phyloP scores from a whole-genome alignment of 1,139 yeast genomes.

The Geotrichum reessii region DNA sequence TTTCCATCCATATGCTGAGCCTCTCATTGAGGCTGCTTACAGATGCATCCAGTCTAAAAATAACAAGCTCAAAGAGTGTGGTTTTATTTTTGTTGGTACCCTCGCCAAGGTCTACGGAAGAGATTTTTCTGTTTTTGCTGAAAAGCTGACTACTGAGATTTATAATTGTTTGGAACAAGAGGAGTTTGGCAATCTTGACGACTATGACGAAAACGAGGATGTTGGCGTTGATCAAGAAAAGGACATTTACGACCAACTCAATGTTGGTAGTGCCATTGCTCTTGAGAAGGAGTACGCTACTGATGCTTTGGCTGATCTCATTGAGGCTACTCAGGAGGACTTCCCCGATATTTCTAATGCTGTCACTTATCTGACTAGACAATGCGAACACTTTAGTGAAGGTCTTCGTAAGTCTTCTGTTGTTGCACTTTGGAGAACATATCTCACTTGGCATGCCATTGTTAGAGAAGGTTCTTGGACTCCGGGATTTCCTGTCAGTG shows the following conservation, averaged over 20 bases:
- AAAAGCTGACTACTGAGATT: slow-evolving; percentile 75
- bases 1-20: slow-evolving; percentile 79
- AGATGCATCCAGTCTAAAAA: slow-evolving; percentile 70
- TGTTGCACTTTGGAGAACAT: slow-evolving; percentile 75
- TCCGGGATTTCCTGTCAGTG: slow-evolving; percentile 59
- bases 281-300: slow-evolving; percentile 97
- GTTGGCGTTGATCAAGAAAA: slow-evolving; percentile 32
- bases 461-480: slow-evolving; percentile 48
- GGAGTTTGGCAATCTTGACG: slow-evolving; percentile 34
- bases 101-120: slow-evolving; percentile 92
- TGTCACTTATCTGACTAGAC: slow-evolving; percentile 58
- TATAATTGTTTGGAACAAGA: slow-evolving; percentile 77
- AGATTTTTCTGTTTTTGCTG: slow-evolving; percentile 83
- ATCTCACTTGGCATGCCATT: slow-evolving; percentile 58
- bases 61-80: slow-evolving; percentile 87
- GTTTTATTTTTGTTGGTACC: slow-evolving; percentile 89
- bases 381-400: slow-evolving; percentile 72
- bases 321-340: slow-evolving; percentile 74
- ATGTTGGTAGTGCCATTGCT: slow-evolving; percentile 90
- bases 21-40: slow-evolving; percentile 85
- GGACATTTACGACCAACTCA: slow-evolving; percentile 63
- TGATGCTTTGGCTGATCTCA: slow-evolving; percentile 85
- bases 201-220: slow-evolving; percentile 30
- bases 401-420: slow-evolving; percentile 90
- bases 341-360: slow-evolving; percentile 77